These are phyloP conservation scores for Exophiala mesophila DNA, from an alignment of 2,329 filamentous ascomycete genomes.

Conservation along the genomic window DNA sequence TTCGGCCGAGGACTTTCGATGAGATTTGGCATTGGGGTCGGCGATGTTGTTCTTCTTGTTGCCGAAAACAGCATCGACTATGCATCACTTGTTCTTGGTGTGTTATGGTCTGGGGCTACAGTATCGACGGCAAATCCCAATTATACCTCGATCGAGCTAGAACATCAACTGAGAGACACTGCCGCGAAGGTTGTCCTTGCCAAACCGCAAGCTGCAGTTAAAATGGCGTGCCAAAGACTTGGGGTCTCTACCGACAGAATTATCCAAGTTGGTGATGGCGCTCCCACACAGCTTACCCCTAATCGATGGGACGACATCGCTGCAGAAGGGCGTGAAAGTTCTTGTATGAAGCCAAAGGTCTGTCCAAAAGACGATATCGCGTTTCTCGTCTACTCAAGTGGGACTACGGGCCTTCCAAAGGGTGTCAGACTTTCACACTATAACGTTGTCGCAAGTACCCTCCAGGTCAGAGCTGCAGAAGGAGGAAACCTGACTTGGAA, in stretches of 20 bases:
- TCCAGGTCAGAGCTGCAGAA: slow-evolving; percentile 54
- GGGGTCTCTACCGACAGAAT: not conserved
- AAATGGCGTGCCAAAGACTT: too few relatives aligned
- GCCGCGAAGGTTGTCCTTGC: too few relatives aligned
- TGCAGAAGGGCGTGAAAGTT: not conserved
- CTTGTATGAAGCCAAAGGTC: too few relatives aligned
- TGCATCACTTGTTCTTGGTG: slow-evolving; percentile 22
- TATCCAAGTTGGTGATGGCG: not conserved
- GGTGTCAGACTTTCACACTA: slow-evolving; percentile 80
- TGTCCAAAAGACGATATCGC: slow-evolving; percentile 72
- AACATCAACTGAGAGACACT: slow-evolving; percentile 42
- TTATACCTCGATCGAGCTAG: slow-evolving; percentile 44
- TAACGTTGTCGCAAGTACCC: slow-evolving; percentile 73
- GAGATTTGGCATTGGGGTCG: not conserved
- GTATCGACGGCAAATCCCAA: slow-evolving; percentile 50
- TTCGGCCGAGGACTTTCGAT: not conserved
- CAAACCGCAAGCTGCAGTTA: not conserved
- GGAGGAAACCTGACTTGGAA: slow-evolving; percentile 30
- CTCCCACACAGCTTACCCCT: not conserved
- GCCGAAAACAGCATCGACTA: not conserved
- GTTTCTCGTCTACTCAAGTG: slow-evolving; percentile 82
- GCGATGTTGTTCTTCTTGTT: not conserved
- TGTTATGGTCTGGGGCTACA: slow-evolving; percentile 44
- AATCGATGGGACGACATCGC: not conserved
- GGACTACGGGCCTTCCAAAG: slow-evolving; percentile 87